A percentile compares a stretch with the other conserved stretches of the same genome.
Conservation (phyloP, 108 stramenopile species). For the Chaetoceros muelleri region DNA sequence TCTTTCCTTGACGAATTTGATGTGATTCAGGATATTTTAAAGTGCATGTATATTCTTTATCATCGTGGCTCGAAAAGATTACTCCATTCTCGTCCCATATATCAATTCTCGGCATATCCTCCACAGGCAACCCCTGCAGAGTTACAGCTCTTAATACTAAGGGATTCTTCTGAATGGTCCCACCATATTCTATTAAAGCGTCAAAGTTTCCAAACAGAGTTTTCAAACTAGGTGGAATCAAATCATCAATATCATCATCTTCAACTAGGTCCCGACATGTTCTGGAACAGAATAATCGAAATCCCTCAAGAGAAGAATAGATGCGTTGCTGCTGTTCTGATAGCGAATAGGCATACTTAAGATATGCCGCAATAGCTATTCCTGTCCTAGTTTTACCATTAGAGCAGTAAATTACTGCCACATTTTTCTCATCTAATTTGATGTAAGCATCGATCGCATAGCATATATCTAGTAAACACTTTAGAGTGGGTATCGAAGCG, state of each 20-base stretch:
- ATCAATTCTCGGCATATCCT: conserved; percentile 82
- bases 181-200: conserved; percentile 25
- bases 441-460: conserved; percentile 68
- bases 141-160: conserved; percentile 53
- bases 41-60: conserved; percentile 5
- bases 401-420: conserved; percentile 62
- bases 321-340: conserved; percentile 11
- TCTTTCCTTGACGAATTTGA: background rate
- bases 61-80: background rate
- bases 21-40: background rate
- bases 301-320: conserved; percentile 43
- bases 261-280: conserved; percentile 4
- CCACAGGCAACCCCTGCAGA: conserved; percentile 84
- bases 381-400: conserved; percentile 90
- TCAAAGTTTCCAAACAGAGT: conserved; percentile 80
- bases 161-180: conserved; percentile 50
- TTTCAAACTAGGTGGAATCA: conserved; percentile 61
- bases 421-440: conserved; percentile 25
- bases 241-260: conserved; percentile 16
- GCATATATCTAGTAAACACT: conserved; percentile 45
- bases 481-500: conserved; percentile 35
- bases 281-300: conserved; percentile 41
- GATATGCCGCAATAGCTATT: conserved; percentile 72
- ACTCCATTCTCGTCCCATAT: conserved; percentile 48
- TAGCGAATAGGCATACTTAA: conserved; percentile 50